Conservation (phyloP, 495 filamentous ascomycete genomes). For the Daldinia grandis region DNA sequence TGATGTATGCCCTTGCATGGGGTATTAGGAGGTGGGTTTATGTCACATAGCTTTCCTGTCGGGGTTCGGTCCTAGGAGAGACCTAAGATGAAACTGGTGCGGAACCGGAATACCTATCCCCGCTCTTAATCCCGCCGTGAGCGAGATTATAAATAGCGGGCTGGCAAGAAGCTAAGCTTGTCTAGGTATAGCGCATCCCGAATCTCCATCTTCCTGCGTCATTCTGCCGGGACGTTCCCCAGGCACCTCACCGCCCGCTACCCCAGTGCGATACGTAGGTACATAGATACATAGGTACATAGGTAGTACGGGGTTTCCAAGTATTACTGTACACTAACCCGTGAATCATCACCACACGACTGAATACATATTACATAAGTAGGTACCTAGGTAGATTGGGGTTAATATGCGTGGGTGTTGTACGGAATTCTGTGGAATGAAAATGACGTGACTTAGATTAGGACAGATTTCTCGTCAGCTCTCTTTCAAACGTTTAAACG, state of each 20-base stretch:
- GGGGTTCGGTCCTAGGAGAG: background rate
- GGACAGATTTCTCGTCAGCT: background rate
- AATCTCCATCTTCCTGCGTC: slow-evolving; percentile 1
- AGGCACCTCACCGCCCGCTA: slow-evolving; percentile 10
- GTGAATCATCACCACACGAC: background rate
- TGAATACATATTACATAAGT: too few species aligned
- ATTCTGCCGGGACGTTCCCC: slow-evolving; percentile 6
- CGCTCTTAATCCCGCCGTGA: slow-evolving; percentile 17
- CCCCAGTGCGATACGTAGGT: background rate
- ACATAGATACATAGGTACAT: background rate
- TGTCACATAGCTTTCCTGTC: background rate
- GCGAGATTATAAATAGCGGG: slow-evolving; percentile 17
- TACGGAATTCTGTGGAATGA: background rate
- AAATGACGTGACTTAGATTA: background rate
- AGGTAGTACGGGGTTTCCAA: too few species aligned
- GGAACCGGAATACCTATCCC: slow-evolving; percentile 16
- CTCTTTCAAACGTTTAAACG: background rate
- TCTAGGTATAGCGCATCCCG: background rate
- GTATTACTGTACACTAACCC: background rate
- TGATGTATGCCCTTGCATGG: background rate
- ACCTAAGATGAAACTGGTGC: slow-evolving; percentile 9
- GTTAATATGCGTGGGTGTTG: background rate
- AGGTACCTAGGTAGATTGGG: slow-evolving; percentile 5
- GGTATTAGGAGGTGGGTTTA: background rate
- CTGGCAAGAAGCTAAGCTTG: background rate